Evolutionary conservation across 495 filamentous ascomycete species (phyloP).

Genomic region (Aspergillus egyptiacus): DNA sequence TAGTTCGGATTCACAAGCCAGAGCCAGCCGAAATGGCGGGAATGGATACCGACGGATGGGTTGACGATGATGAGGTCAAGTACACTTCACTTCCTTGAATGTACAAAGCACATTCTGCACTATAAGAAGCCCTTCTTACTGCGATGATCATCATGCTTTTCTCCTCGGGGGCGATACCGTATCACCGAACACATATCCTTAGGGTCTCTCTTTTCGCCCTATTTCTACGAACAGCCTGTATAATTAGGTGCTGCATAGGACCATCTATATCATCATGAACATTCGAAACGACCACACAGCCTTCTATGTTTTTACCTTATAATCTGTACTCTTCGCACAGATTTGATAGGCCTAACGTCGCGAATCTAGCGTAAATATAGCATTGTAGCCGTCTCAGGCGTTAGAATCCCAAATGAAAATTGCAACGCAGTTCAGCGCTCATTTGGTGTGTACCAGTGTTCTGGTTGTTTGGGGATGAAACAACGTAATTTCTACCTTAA

Average conservation of each 20-base stretch:
- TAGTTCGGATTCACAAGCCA: conserved; percentile 58
- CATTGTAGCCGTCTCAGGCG: too few relatives aligned
- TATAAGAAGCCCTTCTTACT: conserved; percentile 17
- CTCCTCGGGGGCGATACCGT: neutral
- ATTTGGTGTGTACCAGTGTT: too few relatives aligned
- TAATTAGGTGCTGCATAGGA: neutral
- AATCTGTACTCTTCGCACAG: too few relatives aligned
- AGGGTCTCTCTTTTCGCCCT: conserved; percentile 1
- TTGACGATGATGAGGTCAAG: conserved; percentile 18
- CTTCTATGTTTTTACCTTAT: too few relatives aligned
- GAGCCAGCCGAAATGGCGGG: conserved; percentile 23
- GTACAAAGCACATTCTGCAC: neutral
- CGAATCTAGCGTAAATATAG: too few relatives aligned
- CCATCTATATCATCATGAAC: conserved; percentile 3
- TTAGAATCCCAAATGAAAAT: too few relatives aligned
- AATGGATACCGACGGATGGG: conserved; percentile 14
- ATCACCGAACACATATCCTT: neutral
- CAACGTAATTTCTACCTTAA: too few relatives aligned
- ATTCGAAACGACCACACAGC: too few relatives aligned
- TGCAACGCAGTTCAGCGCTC: too few relatives aligned
- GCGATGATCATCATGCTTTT: conserved; percentile 3
- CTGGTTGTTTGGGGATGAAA: too few relatives aligned
- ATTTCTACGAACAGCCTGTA: conserved; percentile 8
- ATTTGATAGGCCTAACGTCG: too few relatives aligned
- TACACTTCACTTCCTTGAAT: conserved; percentile 14